Evolutionary conservation across 768 basidiomycete species (phyloP), one percentile per base, ranked within the genome.

Genomic region (Tylopilus sp.): DNA sequence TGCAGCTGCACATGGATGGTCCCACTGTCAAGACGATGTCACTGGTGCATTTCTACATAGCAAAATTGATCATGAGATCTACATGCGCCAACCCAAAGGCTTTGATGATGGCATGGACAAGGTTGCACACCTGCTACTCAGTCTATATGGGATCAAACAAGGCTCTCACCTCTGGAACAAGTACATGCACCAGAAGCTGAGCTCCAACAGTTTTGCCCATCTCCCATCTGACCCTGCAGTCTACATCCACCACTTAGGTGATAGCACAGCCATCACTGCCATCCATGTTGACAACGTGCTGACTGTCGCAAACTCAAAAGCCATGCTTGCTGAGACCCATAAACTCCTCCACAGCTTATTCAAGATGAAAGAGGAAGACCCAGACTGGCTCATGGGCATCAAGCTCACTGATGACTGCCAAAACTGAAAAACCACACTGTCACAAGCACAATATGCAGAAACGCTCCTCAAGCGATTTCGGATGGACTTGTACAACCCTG

Each of bases 11-110:
- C 21, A 52, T 20, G 40, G 52, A 11, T 53, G 48, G 57, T 26
- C 50, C 12, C 10, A 17, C 2, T n/a, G 47, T 1, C 55, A 59
- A 47, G 55, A 53, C 3, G n/a, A n/a, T n/a, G n/a, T n/a, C n/a
- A n/a, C n/a, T n/a, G n/a, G n/a, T n/a, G n/a, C n/a, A n/a, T n/a
- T 44, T 18, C 3, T 22, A 6, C 43, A 20, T 13, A 7, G 6
- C 18, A 2, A 6, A 6, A 5, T 21, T 12, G 44, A 44, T 20
- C 11, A 33, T 9, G 15, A 31, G 31, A 3, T 44, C 21, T 6
- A 17, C 10, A n/a, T n/a, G n/a, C n/a, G n/a, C n/a, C n/a, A n/a
- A n/a, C n/a, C n/a, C n/a, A n/a, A n/a, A n/a, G n/a, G n/a, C n/a
- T n/a, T n/a, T n/a, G n/a, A n/a, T n/a, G n/a, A n/a, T n/a, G n/a